Percentiles rank a stretch among this genome's conserved stretches.
These are phyloP conservation scores for Blastocystis sp. DNA, from an alignment of 352 stramenopile genomes.

Conservation along the genomic window DNA sequence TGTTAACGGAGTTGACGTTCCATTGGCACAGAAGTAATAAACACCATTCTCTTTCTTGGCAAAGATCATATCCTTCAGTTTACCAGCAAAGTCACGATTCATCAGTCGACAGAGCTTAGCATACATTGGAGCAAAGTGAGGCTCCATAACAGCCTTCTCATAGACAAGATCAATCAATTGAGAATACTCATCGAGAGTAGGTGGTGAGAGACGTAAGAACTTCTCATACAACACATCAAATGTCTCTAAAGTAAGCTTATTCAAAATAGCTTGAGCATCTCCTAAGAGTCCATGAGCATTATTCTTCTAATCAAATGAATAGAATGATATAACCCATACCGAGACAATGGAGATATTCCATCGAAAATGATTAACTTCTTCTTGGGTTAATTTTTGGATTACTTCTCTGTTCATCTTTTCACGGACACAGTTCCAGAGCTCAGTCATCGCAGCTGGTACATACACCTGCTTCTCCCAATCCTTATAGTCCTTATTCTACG, in stretches of 20 bases:
- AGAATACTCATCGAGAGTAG: conserved; percentile 81
- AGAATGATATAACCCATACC: not conserved
- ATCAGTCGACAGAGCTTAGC: conserved; percentile 35
- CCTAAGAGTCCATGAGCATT: conserved; percentile 77
- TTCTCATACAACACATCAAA: conserved; percentile 77
- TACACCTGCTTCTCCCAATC: conserved; percentile 14
- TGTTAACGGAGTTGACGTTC: not conserved
- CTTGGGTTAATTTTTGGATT: not conserved
- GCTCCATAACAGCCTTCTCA: conserved; percentile 80
- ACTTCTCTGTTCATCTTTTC: not conserved
- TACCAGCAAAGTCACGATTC: conserved; percentile 7
- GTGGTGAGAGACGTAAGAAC: conserved; percentile 77
- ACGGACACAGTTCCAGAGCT: not conserved
- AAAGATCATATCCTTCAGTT: not conserved
- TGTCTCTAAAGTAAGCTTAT: conserved; percentile 85
- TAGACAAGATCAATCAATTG: conserved; percentile 79
- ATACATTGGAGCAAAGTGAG: conserved; percentile 80
- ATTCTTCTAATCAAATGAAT: conserved; percentile 66
- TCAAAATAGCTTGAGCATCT: conserved; percentile 80
- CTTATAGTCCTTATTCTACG: not conserved
- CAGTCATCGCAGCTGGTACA: not conserved
- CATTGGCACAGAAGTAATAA: not conserved
- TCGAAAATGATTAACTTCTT: not conserved
- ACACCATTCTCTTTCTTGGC: not conserved
- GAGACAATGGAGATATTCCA: conserved; percentile 45